Percentiles rank a stretch among this genome's conserved stretches.
phyloP scores from a whole-genome alignment of 352 stramenopile species.

The Pelagophyceae sp. region DNA sequence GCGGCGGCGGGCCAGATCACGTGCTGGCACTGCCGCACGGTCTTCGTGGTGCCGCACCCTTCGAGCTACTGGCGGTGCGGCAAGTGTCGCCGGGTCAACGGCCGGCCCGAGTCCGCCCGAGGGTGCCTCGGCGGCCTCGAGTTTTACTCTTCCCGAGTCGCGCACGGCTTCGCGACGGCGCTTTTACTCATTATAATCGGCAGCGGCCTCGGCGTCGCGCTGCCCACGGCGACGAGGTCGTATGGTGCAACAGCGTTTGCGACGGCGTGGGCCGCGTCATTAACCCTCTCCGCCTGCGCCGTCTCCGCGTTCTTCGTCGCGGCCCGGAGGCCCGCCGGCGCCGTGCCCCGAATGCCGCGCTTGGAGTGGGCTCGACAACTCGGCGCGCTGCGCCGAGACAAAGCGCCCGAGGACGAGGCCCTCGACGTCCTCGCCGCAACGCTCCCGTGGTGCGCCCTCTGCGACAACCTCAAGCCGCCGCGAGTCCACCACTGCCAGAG shows the following conservation, averaged over 20 bases:
- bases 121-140: not conserved
- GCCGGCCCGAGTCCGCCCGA: not conserved
- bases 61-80: not conserved
- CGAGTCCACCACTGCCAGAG: slow-evolving; percentile 38
- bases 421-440: not conserved
- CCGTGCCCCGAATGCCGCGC: not conserved
- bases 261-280: not conserved
- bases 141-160: not conserved
- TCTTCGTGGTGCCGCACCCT: not conserved
- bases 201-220: not conserved
- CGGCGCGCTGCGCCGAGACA: not conserved
- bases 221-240: not conserved
- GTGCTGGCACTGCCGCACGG: not conserved
- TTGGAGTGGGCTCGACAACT: not conserved
- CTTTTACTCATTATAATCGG: not conserved
- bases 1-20: not conserved
- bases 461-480: slow-evolving; percentile 35
- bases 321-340: not conserved
- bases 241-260: not conserved
- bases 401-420: not conserved
- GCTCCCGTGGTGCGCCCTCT: slow-evolving; percentile 28
- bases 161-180: not conserved
- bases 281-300: not conserved
- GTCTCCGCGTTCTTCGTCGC: not conserved
- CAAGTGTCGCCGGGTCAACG: not conserved